Evolutionary conservation across 2,329 filamentous ascomycete species (phyloP).

Genomic region (Diaporthe sp.): DNA sequence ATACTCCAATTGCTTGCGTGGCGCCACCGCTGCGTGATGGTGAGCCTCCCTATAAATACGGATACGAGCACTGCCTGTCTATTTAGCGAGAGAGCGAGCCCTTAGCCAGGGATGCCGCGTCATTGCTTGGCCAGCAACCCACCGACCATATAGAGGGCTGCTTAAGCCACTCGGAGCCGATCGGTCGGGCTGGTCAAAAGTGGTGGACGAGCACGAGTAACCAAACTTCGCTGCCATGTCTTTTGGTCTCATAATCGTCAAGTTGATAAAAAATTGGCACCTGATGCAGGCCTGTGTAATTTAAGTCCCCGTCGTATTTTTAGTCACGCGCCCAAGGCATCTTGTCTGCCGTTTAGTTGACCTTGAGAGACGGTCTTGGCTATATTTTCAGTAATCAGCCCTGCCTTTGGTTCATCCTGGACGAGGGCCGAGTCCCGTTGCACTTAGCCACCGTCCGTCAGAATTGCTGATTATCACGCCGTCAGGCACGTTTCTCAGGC

Average conservation of each 20-base stretch:
- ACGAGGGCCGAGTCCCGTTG: not conserved
- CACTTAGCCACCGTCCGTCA: not conserved
- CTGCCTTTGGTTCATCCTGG: not conserved
- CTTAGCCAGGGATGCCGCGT: not conserved
- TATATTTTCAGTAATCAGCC: not conserved
- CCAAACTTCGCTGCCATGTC: not conserved
- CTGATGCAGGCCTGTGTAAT: not conserved
- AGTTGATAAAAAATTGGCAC: too few species aligned
- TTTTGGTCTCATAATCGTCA: not conserved
- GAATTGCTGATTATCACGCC: not conserved
- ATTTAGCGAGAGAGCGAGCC: not conserved
- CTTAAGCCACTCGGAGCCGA: constrained; percentile 19
- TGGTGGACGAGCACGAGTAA: not conserved
- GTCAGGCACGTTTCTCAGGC: not conserved
- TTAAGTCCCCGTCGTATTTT: not conserved
- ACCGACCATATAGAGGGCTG: not conserved
- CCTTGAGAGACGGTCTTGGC: not conserved
- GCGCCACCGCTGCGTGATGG: not conserved
- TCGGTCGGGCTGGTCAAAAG: not conserved
- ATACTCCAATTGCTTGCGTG: not conserved
- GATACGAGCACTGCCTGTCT: constrained; percentile 7
- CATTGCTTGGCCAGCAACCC: not conserved
- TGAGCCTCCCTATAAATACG: not conserved
- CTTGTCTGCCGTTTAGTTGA: not conserved
- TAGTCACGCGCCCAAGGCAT: not conserved